Evolutionary conservation across 2,329 filamentous ascomycete species (phyloP), one percentile per base, ranked within the genome.

Genomic region (Graphilbum ipis-grandicollis): DNA sequence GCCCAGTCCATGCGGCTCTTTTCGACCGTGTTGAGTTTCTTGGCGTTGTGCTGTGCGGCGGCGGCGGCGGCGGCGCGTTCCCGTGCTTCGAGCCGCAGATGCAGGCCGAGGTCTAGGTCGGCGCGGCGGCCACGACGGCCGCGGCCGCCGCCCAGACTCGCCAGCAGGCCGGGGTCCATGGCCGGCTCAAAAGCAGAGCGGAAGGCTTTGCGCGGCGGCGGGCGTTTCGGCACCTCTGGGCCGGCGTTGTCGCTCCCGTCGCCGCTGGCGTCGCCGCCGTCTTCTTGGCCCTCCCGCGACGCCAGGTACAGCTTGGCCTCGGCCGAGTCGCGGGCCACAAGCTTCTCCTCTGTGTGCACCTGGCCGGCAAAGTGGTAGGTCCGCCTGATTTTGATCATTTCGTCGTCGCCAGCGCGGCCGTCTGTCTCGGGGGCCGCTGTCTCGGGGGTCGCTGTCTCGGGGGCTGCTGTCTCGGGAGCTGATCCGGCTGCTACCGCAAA

Each of bases 301-400:
- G 68, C 67, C 13, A 79, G 62, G 45, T 73, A 76, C 10, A 78
- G 60, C 43, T 66, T 71, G 31, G 73, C 75, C 50, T 79, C 75
- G 37, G 74, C 74, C 0, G 74, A 79, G 48, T 71, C 64, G 32
- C 68, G 64, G 4, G 71, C 59, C 1, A 84, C 74, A 10, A 75
- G 57, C 51, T 80, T 82, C 50, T 81, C 75, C 48, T 84, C 79
- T 0, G 68, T 78, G 47, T 79, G 73, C 12, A 77, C 64, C 47
- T 78, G 71, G 22, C 79, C 79, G 26, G 79, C 79, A 46, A 84
- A 84, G 47, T 77, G 79, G 56, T 81, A 83, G 13, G 71, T 76
- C 22, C 76, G 72, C 47, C 75, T 79, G 42, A 84, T 77, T 41
- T 66, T 68, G 46, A 83, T 62, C 56, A 62, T 63, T 5, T 56